Percentiles rank a stretch among this genome's conserved stretches.
Evolutionary conservation across 2,329 filamentous ascomycete genomes (phyloP).

Genomic region (Zymoseptoria crescenta): DNA sequence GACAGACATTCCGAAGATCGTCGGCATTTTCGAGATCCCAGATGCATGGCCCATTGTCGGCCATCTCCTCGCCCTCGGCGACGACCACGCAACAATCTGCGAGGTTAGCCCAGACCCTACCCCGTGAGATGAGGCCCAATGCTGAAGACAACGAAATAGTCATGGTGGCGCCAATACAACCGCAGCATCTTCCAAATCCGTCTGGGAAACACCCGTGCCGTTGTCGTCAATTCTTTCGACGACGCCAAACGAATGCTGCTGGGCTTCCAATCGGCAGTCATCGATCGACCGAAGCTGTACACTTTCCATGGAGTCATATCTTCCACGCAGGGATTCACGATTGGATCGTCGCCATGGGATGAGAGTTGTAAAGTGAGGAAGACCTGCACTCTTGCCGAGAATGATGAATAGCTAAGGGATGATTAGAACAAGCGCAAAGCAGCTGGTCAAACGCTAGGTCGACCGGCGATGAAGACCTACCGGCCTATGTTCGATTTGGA

Average conservation of each 20-base stretch:
- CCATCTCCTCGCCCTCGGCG: slow-evolving; percentile 45
- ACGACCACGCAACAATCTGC: slow-evolving; percentile 47
- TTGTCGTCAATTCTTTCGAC: slow-evolving; percentile 47
- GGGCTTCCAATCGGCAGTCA: slow-evolving; percentile 43
- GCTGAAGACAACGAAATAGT: slow-evolving; percentile 14
- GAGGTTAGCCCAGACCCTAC: slow-evolving; percentile 24
- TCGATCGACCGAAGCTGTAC: slow-evolving; percentile 37
- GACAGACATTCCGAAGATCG: slow-evolving; percentile 46
- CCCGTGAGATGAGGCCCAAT: not conserved
- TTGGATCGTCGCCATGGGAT: slow-evolving; percentile 48
- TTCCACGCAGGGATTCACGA: slow-evolving; percentile 48
- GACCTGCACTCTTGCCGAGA: not conserved
- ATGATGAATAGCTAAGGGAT: not conserved
- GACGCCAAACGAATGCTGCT: slow-evolving; percentile 46
- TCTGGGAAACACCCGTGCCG: slow-evolving; percentile 46
- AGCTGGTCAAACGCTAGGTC: slow-evolving; percentile 41
- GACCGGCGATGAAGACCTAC: slow-evolving; percentile 42
- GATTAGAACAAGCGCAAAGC: slow-evolving; percentile 44
- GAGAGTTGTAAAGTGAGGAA: slow-evolving; percentile 37
- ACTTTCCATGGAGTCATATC: slow-evolving; percentile 49
- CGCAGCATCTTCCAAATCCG: slow-evolving; percentile 46
- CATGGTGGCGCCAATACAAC: slow-evolving; percentile 42
- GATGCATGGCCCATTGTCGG: slow-evolving; percentile 44
- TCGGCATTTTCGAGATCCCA: slow-evolving; percentile 44
- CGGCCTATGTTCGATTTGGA: slow-evolving; percentile 49